Percentiles rank a stretch among this genome's conserved stretches.
phyloP scores from a whole-genome alignment of 331 rosid genomes.

The Erythrophleum ivorense region DNA sequence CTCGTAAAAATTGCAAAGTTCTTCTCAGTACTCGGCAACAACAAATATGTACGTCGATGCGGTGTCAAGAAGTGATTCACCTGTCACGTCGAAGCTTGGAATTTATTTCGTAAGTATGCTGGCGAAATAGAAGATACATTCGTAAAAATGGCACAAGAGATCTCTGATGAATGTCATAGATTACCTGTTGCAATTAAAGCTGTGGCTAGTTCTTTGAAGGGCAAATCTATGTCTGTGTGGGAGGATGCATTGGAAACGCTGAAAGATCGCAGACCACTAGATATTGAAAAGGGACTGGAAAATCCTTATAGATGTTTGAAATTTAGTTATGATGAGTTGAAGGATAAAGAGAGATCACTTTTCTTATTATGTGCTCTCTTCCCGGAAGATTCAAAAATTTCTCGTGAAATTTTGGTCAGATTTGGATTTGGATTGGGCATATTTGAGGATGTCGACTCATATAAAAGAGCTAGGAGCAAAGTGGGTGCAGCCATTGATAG shows the following conservation, averaged over 20 bases:
- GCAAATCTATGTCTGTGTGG: background rate
- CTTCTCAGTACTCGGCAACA: slow-evolving; percentile 36
- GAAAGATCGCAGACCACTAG: background rate
- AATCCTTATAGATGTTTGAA: background rate
- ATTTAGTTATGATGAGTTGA: background rate
- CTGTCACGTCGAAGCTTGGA: background rate
- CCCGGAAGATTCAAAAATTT: background rate
- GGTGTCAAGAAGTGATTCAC: slow-evolving; percentile 12
- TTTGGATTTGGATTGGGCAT: background rate
- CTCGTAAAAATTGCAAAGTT: slow-evolving; percentile 29
- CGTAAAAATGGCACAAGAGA: background rate
- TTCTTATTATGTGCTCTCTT: slow-evolving; percentile 12
- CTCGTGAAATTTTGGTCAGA: background rate
- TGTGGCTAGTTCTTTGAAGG: background rate
- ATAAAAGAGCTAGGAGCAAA: background rate
- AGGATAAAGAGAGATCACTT: background rate
- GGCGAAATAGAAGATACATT: background rate
- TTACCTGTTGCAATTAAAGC: slow-evolving; percentile 15
- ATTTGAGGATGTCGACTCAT: background rate
- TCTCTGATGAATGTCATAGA: background rate
- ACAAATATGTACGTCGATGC: background rate
- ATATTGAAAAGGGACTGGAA: background rate
- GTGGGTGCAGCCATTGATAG: background rate
- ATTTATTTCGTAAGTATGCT: background rate
- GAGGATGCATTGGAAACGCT: background rate